Conservation (phyloP, 1,284 basidiomycete species). For the Dichomitus squalens region DNA sequence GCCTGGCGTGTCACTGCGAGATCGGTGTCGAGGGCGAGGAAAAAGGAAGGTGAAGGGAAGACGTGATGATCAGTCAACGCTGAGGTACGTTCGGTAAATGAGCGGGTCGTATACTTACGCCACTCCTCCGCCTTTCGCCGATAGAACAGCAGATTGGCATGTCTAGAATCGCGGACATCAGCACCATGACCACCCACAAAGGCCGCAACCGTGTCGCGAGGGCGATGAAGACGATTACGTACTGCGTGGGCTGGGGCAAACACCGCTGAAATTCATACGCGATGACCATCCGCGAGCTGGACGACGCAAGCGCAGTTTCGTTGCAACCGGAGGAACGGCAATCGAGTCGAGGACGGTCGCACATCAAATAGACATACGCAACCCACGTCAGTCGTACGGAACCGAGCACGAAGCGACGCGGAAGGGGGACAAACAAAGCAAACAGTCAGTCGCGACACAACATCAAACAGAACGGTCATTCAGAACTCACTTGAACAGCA, state of each 20-base stretch:
- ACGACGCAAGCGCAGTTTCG: neutral
- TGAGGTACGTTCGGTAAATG: conserved; percentile 3
- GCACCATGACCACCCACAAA: conserved; percentile 25
- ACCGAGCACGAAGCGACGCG: neutral
- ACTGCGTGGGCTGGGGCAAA: conserved; percentile 63
- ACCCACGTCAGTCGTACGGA: neutral
- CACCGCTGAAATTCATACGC: conserved; percentile 69
- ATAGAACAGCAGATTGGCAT: conserved; percentile 57
- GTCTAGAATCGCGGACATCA: conserved; percentile 36
- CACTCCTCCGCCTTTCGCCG: conserved; percentile 72
- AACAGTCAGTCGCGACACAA: neutral
- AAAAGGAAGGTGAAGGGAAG: conserved; percentile 1
- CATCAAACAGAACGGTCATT: neutral
- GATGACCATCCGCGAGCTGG: conserved; percentile 69
- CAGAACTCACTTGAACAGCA: conserved; percentile 69
- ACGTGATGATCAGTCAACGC: conserved; percentile 11
- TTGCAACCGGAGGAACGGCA: neutral
- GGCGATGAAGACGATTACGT: conserved; percentile 30
- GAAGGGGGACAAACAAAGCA: neutral
- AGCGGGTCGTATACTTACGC: conserved; percentile 50
- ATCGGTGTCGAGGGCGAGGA: neutral
- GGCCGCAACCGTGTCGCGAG: conserved; percentile 1
- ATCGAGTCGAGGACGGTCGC: neutral
- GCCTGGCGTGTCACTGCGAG: conserved; percentile 63
- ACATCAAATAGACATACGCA: conserved; percentile 3